Base-by-base conservation (phyloP, 805 yeast species). In the Yamadazyma olivae region DNA sequence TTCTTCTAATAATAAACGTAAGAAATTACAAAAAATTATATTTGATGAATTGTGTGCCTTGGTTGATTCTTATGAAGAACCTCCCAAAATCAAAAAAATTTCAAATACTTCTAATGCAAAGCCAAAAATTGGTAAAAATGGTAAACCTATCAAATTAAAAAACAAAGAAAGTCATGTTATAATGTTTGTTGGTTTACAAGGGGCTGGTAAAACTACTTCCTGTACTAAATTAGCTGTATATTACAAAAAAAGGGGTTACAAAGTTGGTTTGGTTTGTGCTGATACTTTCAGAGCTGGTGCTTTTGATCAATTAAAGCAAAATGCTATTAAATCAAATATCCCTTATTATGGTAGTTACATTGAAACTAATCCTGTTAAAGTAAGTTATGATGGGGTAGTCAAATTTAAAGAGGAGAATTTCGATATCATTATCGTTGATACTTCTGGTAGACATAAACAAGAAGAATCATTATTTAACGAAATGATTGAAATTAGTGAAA, bases 211-310 rank as follows among this genome's bases (percentile, higher is more conserved):
- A 59, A 93, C 99, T 21, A 93, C 99, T 0, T 81, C 96, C 2
- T 90, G 97, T 78, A 93, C 99, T 1, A 93, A 93, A 52, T 70
- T 91, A 50, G 99, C 99, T 0, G 95, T 88, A 2, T 90, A 86
- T 57, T 93, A 93, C 58, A 91, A 89, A 54, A 78, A 90, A 54
- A 73, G 97, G 54, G 97, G 97, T 2, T 88, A 81, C 64, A 90
- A 89, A 57, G 95, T 88, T 31, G 98, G 98, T 35, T 70, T 93
- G 56, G 98, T 93, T 17, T 93, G 99, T 77, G 99, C 99, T 2
- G 99, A 93, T 70, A 93, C 99, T 20, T 93, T 91, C 73, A 81
- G 99, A 74, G 99, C 99, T 24, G 99, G 99, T 74, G 99, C 99
- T 2, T 91, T 91, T 69, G 99, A 91, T 64, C 99, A 91, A 71